Evolutionary conservation across 192 early-diverging fungal genomes (phyloP).

Genomic region (Blastocladiella britannica): DNA sequence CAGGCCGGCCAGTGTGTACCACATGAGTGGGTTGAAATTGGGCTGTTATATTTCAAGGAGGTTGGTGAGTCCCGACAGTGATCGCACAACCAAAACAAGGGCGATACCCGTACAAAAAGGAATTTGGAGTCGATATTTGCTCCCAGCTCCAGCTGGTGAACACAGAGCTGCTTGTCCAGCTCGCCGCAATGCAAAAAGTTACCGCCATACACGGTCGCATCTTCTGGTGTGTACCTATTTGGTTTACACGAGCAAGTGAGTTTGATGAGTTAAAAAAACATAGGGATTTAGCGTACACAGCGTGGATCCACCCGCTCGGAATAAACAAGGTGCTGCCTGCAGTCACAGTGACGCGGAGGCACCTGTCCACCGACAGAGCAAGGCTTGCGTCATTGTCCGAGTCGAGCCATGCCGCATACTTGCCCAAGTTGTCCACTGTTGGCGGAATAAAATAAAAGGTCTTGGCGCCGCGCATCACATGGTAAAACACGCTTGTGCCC

Average conservation of each 20-base stretch:
- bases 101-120: background rate
- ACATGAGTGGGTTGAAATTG: too few species aligned
- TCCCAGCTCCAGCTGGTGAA: background rate
- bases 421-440: background rate
- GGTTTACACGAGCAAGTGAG: too few species aligned
- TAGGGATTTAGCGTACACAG: too few species aligned
- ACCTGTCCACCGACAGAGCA: background rate
- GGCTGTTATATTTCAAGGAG: too few species aligned
- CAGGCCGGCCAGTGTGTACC: too few species aligned
- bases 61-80: too few species aligned
- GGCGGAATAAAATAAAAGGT: background rate
- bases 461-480: background rate
- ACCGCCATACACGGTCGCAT: background rate
- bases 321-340: background rate
- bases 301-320: slow-evolving; percentile 1
- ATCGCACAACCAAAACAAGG: too few species aligned
- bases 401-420: background rate
- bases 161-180: background rate
- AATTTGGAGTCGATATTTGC: background rate
- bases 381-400: background rate
- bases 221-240: background rate
- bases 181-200: background rate
- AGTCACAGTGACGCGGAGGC: background rate
- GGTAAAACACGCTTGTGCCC: too few species aligned
- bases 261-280: too few species aligned